Base-by-base conservation (phyloP, 1,139 yeast genomes). In the Magnusiomyces suaveolens region DNA sequence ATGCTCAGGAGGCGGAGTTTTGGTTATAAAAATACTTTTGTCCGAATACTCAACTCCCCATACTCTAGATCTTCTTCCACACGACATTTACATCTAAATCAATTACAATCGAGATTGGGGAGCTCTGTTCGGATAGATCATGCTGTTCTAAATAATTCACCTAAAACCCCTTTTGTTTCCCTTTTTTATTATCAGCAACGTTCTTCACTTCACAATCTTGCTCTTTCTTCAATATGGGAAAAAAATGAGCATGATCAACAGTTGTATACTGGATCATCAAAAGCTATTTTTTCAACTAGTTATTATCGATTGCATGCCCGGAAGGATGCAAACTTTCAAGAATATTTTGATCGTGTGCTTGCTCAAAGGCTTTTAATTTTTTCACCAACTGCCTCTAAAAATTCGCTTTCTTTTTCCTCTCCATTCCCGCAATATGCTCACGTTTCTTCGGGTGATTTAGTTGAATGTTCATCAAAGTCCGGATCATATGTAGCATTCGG, bases 401-500 rank as follows among this genome's bases (percentile, higher is more conserved):
- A n/a, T 3, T 10, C 6, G 3, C 18, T 29, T 6, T 47, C 43
- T 12, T n/a, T 12, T 32, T 33, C 44, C 6, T 41, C 44, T 4
- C 44, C 44, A 4, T 41, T 41, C 16, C 44, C 44, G 10, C 44
- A 41, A 41, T 41, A 41, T 41, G 25, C 25, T 4, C 25, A 41
- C 18, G 51, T 48, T 6, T 24, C 32, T 14, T 29, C 51, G 4
- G 52, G 52, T 14, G 52, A 49, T 43, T 18, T 49, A 2, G 52
- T 49, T 8, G 52, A 49, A 32, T 49, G 52, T n/a, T 18, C 32
- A 3, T 36, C 52, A 8, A 20, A 43, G 39, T 24, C 26, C 16
- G 52, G 52, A 2, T 20, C 43, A 24, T 20, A 23, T 33, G 32
- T 49, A 3, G 25, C 46, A 12, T 49, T 49, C 20, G 52, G 52